Percentiles rank a stretch among this genome's conserved stretches.
These are phyloP conservation scores for Butyriboletus loyo DNA, from an alignment of 768 basidiomycete species.

Conservation along the genomic window DNA sequence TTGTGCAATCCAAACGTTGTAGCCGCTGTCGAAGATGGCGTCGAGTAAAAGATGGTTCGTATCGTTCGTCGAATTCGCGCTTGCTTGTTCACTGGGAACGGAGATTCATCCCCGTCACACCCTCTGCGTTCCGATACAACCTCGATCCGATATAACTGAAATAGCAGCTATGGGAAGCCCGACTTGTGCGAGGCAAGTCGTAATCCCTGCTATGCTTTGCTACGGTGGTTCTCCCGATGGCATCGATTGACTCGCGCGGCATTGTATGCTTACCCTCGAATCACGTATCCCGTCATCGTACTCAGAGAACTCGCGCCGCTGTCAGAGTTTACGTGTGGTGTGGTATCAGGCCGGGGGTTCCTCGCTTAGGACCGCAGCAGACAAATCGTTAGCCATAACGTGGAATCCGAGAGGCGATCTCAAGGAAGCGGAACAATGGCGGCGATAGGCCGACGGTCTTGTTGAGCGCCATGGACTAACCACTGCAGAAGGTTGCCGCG, in stretches of 20 bases:
- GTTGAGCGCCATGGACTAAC: constrained; percentile 9
- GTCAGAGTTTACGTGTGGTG: constrained; percentile 31
- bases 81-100: constrained; percentile 24
- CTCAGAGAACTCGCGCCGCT: constrained; percentile 22
- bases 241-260: constrained; percentile 28
- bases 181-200: constrained; percentile 14
- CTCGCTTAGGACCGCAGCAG: constrained; percentile 6
- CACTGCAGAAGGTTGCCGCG: constrained; percentile 19
- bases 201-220: constrained; percentile 13
- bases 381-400: constrained; percentile 6
- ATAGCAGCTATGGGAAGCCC: constrained; percentile 16
- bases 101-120: constrained; percentile 25
- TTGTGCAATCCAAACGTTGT: not conserved
- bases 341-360: constrained; percentile 5
- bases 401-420: constrained; percentile 17
- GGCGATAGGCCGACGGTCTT: constrained; percentile 24
- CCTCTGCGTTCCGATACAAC: constrained; percentile 12
- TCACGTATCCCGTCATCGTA: constrained; percentile 18
- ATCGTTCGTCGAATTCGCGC: constrained; percentile 17
- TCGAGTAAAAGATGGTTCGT: constrained; percentile 1
- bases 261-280: constrained; percentile 27
- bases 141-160: constrained; percentile 21
- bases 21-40: constrained; percentile 6
- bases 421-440: constrained; percentile 20
- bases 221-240: constrained; percentile 25